These are phyloP conservation scores for Ochetophila trinervis DNA, from an alignment of 306 rosid genomes.

Conservation along the genomic window DNA sequence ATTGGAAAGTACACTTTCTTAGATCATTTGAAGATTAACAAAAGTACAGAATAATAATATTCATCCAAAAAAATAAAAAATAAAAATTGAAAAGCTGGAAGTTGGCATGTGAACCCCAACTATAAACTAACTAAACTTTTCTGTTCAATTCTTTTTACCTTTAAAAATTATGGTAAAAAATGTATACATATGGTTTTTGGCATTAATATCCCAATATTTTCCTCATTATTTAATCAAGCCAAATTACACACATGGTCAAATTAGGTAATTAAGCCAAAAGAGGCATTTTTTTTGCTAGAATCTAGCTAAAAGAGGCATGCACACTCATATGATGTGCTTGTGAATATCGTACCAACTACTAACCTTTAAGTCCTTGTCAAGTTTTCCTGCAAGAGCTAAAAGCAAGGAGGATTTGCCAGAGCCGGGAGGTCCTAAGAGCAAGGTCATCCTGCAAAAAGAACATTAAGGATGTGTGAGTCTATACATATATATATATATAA, in stretches of 20 bases:
- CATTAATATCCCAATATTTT: no score
- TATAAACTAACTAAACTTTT: constrained; percentile 2
- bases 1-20: not conserved
- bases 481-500: no score
- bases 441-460: constrained; percentile 71
- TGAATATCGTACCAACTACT: constrained; percentile 22
- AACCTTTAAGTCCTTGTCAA: constrained; percentile 60
- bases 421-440: constrained; percentile 87
- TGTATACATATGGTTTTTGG: no score
- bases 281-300: no score
- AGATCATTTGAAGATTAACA: not conserved
- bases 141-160: not conserved
- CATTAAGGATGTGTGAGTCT: no score
- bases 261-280: no score
- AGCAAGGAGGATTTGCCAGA: constrained; percentile 80
- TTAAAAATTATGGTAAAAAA: not conserved
- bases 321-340: constrained; percentile 4
- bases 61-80: no score
- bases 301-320: no score
- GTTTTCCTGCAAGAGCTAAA: constrained; percentile 79
- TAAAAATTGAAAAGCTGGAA: constrained; percentile 15
- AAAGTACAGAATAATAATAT: constrained; percentile 23
- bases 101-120: constrained; percentile 15
- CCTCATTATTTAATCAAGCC: no score
- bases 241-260: no score